phyloP scores from a whole-genome alignment of 768 basidiomycete species.

The Udeniomyces megalosporus region DNA sequence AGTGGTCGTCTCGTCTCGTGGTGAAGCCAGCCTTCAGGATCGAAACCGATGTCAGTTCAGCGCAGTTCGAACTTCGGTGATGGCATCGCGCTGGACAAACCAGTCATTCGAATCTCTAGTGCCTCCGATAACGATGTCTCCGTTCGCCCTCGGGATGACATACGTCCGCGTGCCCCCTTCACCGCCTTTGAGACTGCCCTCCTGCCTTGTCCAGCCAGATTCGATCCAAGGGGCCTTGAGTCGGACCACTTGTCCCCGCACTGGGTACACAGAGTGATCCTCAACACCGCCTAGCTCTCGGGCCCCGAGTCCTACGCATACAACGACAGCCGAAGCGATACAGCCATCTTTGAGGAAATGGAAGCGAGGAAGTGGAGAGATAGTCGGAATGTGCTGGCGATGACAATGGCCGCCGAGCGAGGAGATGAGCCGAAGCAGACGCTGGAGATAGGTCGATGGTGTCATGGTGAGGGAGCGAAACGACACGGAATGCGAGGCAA shows the following conservation, averaged over 20 bases:
- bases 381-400: conserved; percentile 19
- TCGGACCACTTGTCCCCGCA: conserved; percentile 27
- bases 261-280: conserved; percentile 25
- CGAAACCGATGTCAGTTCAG: too few relatives aligned
- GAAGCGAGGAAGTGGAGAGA: too few relatives aligned
- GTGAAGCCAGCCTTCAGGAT: too few relatives aligned
- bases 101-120: conserved; percentile 29
- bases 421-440: conserved; percentile 19
- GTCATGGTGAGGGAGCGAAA: conserved; percentile 31
- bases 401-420: conserved; percentile 19
- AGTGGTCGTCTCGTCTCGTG: neutral
- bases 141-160: conserved; percentile 28
- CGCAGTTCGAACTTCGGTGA: too few relatives aligned
- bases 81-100: conserved; percentile 10
- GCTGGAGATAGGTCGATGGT: conserved; percentile 24
- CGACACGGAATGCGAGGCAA: conserved; percentile 20
- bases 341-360: too few relatives aligned
- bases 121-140: conserved; percentile 30
- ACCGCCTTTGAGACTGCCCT: conserved; percentile 21
- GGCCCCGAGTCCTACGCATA: too few relatives aligned
- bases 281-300: conserved; percentile 24
- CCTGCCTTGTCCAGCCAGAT: conserved; percentile 26
- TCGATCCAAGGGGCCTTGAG: conserved; percentile 26
- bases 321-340: too few relatives aligned
- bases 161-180: conserved; percentile 29